Base-by-base conservation (phyloP, 78 protist genomes). In the Bigelowiella natans region DNA sequence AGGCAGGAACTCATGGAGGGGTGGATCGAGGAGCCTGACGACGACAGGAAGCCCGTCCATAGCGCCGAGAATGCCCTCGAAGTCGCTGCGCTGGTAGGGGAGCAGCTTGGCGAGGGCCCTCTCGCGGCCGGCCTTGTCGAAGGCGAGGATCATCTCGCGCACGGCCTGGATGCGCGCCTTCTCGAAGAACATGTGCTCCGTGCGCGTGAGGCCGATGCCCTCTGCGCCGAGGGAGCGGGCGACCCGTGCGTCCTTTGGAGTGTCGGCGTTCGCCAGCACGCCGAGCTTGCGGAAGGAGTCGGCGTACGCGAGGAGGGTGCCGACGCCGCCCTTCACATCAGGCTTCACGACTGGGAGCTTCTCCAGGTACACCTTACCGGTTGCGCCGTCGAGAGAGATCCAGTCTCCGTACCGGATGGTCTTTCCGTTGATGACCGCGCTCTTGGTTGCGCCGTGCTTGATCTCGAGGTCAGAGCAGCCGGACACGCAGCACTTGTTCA, bases 1-100 rank as follows among this genome's bases (percentile, higher is more conserved):
- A 34, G 86, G 86, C 2, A 83, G 86, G 86, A 83, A 83, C 86
- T 95, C 97, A 90, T 95, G 97, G 31, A 95, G 96, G 39, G 97
- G 97, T 26, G 97, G 97, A 89, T 95, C 97, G 28, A 95, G 92
- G n/a, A 95, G 94, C n/a, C 97, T 88, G 91, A 95, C 91, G 37
- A 91, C 94, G n/a, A 90, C 93, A 31, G 96, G 95, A 29, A 64
- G 89, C 82, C 91, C 93, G 34, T 86, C 82, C 94, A 94, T 93
- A 34, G 89, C 92, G n/a, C 2, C 18, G 95, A 94, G 91, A 82
- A 94, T 91, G 82, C 86, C 29, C 28, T 36, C 87, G 39, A 93
- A 91, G 89, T 91, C 93, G 40, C 83, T 38, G 0, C 39, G 73
- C 91, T 92, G 94, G 88, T 36, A 85, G 36, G 93, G 94, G n/a